Conservation (phyloP, 768 basidiomycete genomes). For the Trametes cingulata region DNA sequence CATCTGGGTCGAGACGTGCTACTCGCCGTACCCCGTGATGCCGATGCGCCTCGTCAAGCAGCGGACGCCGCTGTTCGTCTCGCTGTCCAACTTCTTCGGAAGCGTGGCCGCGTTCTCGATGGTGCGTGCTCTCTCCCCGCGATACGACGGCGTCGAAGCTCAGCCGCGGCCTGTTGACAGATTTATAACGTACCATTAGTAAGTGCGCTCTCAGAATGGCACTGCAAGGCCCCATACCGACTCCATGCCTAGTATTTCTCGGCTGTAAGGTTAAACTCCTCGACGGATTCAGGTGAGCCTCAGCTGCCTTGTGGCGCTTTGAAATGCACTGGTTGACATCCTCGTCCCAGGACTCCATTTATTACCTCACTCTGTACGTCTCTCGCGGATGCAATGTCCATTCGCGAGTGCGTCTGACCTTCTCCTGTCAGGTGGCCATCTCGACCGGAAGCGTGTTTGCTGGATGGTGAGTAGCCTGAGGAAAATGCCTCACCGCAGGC, state of each 20-base stretch:
- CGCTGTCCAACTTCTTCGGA: slow-evolving; percentile 74
- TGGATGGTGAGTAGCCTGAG: slow-evolving; percentile 58
- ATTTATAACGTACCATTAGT: slow-evolving; percentile 87
- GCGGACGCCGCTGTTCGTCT: slow-evolving; percentile 80
- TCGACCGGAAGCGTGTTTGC: slow-evolving; percentile 85
- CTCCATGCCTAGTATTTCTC: slow-evolving; percentile 66
- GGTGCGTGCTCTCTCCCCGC: slow-evolving; percentile 41
- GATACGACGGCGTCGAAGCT: slow-evolving; percentile 1
- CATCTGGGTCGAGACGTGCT: slow-evolving; percentile 74
- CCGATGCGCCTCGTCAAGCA: slow-evolving; percentile 77
- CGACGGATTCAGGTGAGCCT: slow-evolving; percentile 68
- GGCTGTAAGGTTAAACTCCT: slow-evolving; percentile 68
- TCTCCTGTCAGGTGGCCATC: slow-evolving; percentile 60
- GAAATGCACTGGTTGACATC: background rate
- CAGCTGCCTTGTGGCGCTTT: slow-evolving; percentile 1
- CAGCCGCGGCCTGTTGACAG: slow-evolving; percentile 32
- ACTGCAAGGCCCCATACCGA: slow-evolving; percentile 2
- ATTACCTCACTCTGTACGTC: slow-evolving; percentile 82
- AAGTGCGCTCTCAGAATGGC: slow-evolving; percentile 26
- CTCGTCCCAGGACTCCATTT: slow-evolving; percentile 70
- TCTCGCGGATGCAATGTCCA: slow-evolving; percentile 3
- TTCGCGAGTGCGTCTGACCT: background rate
- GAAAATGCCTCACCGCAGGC: slow-evolving; percentile 10
- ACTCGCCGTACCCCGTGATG: slow-evolving; percentile 86
- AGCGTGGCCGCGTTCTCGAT: slow-evolving; percentile 81